Evolutionary conservation across 192 early-diverging fungal species (phyloP).

Genomic region (Pilaira anomala): DNA sequence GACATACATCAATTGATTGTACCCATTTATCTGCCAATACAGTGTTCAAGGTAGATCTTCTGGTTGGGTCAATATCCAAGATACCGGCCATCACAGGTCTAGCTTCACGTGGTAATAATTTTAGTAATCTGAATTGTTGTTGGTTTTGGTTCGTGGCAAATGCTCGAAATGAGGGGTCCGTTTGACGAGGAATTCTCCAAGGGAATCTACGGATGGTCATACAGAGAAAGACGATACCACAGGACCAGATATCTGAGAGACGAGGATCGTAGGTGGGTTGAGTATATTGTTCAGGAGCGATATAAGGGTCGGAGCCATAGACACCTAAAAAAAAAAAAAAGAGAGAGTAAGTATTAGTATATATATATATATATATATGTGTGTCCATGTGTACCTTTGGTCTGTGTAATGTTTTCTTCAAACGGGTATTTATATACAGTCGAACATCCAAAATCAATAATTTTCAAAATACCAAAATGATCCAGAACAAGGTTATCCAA

Average conservation of each 20-base stretch:
- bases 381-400: slow-evolving; percentile 41
- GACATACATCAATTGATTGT: slow-evolving; percentile 59
- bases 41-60: slow-evolving; percentile 58
- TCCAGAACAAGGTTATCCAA: slow-evolving; percentile 86
- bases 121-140: slow-evolving; percentile 50
- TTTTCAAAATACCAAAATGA: slow-evolving; percentile 74
- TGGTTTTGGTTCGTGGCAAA: slow-evolving; percentile 43
- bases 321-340: slow-evolving; percentile 58
- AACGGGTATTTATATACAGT: slow-evolving; percentile 86
- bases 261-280: slow-evolving; percentile 76
- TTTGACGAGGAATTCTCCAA: slow-evolving; percentile 54
- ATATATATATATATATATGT: neutral
- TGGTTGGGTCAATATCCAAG: slow-evolving; percentile 57
- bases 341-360: slow-evolving; percentile 28
- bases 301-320: slow-evolving; percentile 92
- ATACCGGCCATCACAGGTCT: slow-evolving; percentile 61
- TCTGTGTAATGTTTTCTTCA: slow-evolving; percentile 46
- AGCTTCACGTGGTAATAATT: slow-evolving; percentile 59
- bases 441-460: slow-evolving; percentile 94
- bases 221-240: slow-evolving; percentile 84
- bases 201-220: slow-evolving; percentile 69
- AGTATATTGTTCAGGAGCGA: slow-evolving; percentile 83
- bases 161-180: slow-evolving; percentile 60
- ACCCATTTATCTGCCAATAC: slow-evolving; percentile 79
- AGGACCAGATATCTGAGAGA: slow-evolving; percentile 83